A percentile compares a stretch with the other conserved stretches of the same genome.
Conservation (phyloP, 495 filamentous ascomycete species). For the Coniosporium apollinis region DNA sequence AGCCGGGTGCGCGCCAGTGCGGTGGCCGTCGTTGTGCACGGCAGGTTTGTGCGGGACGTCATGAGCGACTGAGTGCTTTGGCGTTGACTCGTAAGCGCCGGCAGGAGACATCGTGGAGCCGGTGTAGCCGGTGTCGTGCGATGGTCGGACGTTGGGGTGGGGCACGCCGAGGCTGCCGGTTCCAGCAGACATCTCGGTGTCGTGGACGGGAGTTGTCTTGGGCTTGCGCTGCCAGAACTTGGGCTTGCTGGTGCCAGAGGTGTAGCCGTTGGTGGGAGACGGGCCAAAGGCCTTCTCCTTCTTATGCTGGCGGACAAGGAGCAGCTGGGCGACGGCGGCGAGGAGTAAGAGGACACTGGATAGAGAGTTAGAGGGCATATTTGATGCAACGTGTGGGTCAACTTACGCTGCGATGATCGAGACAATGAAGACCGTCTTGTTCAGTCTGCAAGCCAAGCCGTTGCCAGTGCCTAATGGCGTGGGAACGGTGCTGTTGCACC, state of each 20-base stretch:
- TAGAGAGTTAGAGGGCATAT: background rate
- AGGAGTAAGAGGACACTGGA: constrained; percentile 26
- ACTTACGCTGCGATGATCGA: constrained; percentile 64
- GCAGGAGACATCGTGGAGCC: constrained; percentile 16
- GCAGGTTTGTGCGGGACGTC: too few relatives aligned
- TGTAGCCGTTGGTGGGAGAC: constrained; percentile 61
- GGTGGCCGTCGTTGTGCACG: too few relatives aligned
- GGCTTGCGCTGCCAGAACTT: constrained; percentile 33
- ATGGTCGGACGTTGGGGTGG: constrained; percentile 13
- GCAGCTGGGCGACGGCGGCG: constrained; percentile 32
- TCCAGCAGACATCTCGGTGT: too few relatives aligned
- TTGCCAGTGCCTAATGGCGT: constrained; percentile 51
- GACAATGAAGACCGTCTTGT: constrained; percentile 61
- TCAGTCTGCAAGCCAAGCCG: constrained; percentile 46
- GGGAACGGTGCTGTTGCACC: constrained; percentile 43
- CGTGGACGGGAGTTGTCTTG: constrained; percentile 13
- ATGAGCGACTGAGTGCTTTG: too few relatives aligned
- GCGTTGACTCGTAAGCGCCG: too few relatives aligned
- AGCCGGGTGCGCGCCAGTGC: too few relatives aligned
- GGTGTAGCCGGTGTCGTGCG: constrained; percentile 21
- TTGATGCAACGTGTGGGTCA: background rate
- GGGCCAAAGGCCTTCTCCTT: constrained; percentile 70
- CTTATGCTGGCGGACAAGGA: constrained; percentile 50
- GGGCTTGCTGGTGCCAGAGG: constrained; percentile 41
- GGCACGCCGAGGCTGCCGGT: constrained; percentile 11